Percentiles rank a stretch among this genome's conserved stretches.
phyloP scores from a whole-genome alignment of 495 filamentous ascomycete genomes.

The Xylaria curta region DNA sequence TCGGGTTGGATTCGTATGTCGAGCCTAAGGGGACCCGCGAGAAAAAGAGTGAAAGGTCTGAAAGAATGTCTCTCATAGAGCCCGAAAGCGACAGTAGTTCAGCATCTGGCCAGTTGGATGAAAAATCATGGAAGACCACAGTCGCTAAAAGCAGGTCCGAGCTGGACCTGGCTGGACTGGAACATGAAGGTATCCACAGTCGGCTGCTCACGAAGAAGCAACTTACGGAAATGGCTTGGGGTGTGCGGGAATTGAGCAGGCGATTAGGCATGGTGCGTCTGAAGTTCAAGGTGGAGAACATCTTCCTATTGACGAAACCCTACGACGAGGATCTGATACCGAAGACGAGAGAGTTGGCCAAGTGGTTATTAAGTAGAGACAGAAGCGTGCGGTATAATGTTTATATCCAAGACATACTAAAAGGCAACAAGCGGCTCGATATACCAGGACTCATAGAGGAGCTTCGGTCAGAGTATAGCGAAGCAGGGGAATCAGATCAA shows the following conservation, averaged over 20 bases:
- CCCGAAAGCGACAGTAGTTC: conserved; percentile 36
- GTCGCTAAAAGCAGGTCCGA: conserved; percentile 40
- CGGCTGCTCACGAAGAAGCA: conserved; percentile 88
- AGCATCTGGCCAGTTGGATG: conserved; percentile 49
- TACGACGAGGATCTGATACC: conserved; percentile 82
- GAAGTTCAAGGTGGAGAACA: conserved; percentile 77
- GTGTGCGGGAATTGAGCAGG: conserved; percentile 88
- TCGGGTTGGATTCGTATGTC: conserved; percentile 35
- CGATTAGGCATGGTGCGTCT: conserved; percentile 78
- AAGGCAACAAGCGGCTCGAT: conserved; percentile 74
- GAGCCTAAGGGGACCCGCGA: conserved; percentile 43
- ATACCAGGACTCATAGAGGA: conserved; percentile 63
- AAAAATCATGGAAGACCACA: conserved; percentile 50
- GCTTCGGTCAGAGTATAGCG: conserved; percentile 40
- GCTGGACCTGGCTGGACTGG: conserved; percentile 35
- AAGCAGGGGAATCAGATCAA: conserved; percentile 32
- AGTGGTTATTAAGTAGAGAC: conserved; percentile 85
- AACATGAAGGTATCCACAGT: conserved; percentile 46
- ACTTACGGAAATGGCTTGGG: conserved; percentile 93
- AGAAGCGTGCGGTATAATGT: conserved; percentile 74
- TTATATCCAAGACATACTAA: conserved; percentile 78
- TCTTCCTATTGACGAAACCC: conserved; percentile 90
- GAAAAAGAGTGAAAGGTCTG: conserved; percentile 7
- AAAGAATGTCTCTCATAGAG: conserved; percentile 31
- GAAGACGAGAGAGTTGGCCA: conserved; percentile 75